These are phyloP conservation scores for Quercus engelmannii DNA, from an alignment of 306 rosid species.

Conservation along the genomic window DNA sequence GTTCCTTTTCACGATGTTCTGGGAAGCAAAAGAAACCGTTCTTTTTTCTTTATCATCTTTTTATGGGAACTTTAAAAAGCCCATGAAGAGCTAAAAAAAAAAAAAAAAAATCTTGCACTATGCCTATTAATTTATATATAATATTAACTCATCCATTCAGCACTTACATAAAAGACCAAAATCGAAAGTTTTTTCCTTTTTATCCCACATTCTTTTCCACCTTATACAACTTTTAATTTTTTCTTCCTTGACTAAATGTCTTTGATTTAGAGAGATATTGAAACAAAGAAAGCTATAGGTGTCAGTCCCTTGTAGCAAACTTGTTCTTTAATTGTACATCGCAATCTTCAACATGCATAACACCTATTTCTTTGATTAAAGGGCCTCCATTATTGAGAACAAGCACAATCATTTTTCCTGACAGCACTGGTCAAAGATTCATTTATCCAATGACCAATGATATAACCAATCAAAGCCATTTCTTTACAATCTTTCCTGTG, in stretches of 20 bases:
- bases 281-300: conserved; percentile 26
- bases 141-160: conserved; percentile 21
- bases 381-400: conserved; percentile 44
- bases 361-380: conserved; percentile 29
- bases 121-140: conserved; percentile 3
- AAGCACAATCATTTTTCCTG: conserved; percentile 33
- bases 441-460: conserved; percentile 28
- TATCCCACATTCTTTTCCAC: conserved; percentile 27
- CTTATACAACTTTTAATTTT: conserved; percentile 10
- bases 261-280: conserved; percentile 7
- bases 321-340: conserved; percentile 6
- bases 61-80: conserved; percentile 10
- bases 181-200: conserved; percentile 33
- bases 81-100: conserved; percentile 14
- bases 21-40: conserved; percentile 25
- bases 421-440: conserved; percentile 51
- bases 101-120: conserved; percentile 22
- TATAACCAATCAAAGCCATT: conserved; percentile 24
- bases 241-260: conserved; percentile 20
- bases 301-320: conserved; percentile 18
- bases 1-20: conserved; percentile 8
- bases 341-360: conserved; percentile 11
- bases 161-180: conserved; percentile 30
- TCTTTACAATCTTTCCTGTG: conserved; percentile 13
- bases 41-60: conserved; percentile 22